A percentile compares a stretch with the other conserved stretches of the same genome.
phyloP scores from a whole-genome alignment of 768 basidiomycete species.

The Hirschioporus abietinus region DNA sequence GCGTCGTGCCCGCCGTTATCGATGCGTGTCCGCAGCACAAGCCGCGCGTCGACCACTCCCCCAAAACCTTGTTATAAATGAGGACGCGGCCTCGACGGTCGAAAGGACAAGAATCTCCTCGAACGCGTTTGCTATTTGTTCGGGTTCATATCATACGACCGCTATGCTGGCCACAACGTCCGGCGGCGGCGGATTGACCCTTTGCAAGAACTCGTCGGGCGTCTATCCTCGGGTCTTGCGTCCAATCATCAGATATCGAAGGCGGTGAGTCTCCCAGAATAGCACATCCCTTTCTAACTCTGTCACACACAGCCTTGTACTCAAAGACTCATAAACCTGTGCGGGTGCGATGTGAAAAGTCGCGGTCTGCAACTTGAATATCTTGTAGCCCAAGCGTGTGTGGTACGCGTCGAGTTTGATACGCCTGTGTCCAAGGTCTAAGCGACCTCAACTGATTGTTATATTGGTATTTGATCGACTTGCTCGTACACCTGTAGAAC shows the following conservation, averaged over 20 bases:
- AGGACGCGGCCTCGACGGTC: neutral
- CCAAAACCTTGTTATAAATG: neutral
- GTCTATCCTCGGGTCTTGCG: neutral
- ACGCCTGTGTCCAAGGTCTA: too few relatives aligned
- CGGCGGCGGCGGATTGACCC: neutral
- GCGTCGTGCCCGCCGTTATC: neutral
- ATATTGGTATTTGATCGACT: too few relatives aligned
- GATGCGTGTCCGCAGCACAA: neutral
- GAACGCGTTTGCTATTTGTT: neutral
- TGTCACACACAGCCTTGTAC: too few relatives aligned
- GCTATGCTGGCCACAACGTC: neutral
- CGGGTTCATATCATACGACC: neutral
- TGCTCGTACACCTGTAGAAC: too few relatives aligned
- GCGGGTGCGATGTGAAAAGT: too few relatives aligned
- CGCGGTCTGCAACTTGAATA: too few relatives aligned
- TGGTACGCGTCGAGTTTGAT: too few relatives aligned
- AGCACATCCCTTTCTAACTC: too few relatives aligned
- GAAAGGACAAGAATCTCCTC: neutral
- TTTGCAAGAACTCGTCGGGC: neutral
- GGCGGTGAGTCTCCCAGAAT: neutral
- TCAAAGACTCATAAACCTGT: too few relatives aligned
- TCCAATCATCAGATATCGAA: neutral
- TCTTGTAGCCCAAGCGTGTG: too few relatives aligned
- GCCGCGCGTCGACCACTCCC: neutral
- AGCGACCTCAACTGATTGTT: too few relatives aligned